These are phyloP conservation scores for Fusarium sp. DNA, from an alignment of 2,329 filamentous ascomycete species.

Conservation along the genomic window DNA sequence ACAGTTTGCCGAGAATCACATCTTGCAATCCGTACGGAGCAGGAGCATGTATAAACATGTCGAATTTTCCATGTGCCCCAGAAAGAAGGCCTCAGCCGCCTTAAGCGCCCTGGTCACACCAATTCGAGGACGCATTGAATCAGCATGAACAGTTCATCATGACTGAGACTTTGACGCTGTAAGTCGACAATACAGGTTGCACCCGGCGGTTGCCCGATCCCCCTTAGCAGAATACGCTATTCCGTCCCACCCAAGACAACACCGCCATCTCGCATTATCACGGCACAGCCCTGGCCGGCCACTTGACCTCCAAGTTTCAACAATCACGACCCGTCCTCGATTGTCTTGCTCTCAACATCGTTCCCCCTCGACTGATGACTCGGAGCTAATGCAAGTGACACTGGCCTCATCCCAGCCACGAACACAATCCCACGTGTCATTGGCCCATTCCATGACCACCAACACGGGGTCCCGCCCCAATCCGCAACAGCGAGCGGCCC, in stretches of 20 bases:
- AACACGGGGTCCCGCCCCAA: conserved; percentile 34
- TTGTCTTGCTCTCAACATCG: conserved; percentile 9
- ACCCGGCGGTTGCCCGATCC: neutral
- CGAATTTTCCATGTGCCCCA: neutral
- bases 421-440: conserved; percentile 29
- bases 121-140: neutral
- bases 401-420: conserved; percentile 43
- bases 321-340: neutral
- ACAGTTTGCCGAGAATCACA: conserved; percentile 1
- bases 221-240: neutral
- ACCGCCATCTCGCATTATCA: neutral
- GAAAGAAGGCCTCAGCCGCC: conserved; percentile 10
- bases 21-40: neutral
- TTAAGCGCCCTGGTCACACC: conserved; percentile 21
- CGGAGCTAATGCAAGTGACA: conserved; percentile 46
- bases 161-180: neutral
- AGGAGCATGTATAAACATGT: neutral
- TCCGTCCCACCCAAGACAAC: neutral
- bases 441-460: conserved; percentile 36
- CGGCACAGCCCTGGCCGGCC: neutral
- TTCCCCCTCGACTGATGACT: conserved; percentile 37
- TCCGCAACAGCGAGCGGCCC: conserved; percentile 42
- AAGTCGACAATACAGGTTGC: neutral
- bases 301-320: neutral
- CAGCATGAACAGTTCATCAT: conserved; percentile 7